Evolutionary conservation across 805 yeast genomes (phyloP), one percentile per base, ranked within the genome.

Genomic region (Nakazawaea pomicola): DNA sequence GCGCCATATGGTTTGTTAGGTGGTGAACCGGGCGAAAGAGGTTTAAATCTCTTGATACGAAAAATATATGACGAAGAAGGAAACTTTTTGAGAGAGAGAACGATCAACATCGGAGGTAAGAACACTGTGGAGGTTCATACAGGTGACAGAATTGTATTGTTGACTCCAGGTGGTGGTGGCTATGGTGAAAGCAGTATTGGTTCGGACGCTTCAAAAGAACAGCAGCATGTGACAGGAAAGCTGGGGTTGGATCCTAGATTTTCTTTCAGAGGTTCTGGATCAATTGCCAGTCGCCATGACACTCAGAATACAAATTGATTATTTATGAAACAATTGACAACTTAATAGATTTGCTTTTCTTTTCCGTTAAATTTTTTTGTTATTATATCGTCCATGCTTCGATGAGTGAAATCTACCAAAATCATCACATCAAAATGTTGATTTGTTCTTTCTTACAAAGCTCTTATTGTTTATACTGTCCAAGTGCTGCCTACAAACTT

Each of bases 131-230:
- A 64, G 9, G 68, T 78, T 41, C 50, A 62, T 12, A 57, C 70
- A 4, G 93, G 93, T 3, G 95, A 87, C 51, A 66, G 84, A 38
- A 57, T 86, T 28, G 58, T 79, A 6, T 76, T 87, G 28, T 58
- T 66, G 50, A 85, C 95, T 0, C 95, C 95, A 2, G 95, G 95
- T 33, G 95, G 93, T 24, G 95, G 93, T 33, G 95, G 89, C 0
- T 85, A 69, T 58, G 95, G 95, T 27, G n/a, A n/a, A n/a, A n/a
- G n/a, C n/a, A n/a, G n/a, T n/a, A n/a, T n/a, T n/a, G n/a, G n/a
- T n/a, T n/a, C n/a, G n/a, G n/a, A n/a, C n/a, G n/a, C n/a, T n/a
- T n/a, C n/a, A n/a, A n/a, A n/a, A n/a, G n/a, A n/a, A n/a, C n/a
- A n/a, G n/a, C n/a, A n/a, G n/a, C n/a, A n/a, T n/a, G n/a, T n/a